Evolutionary conservation across 345 rosid genomes (phyloP), one percentile per base, ranked within the genome.

Genomic region (Gossypium rotundifolium): DNA sequence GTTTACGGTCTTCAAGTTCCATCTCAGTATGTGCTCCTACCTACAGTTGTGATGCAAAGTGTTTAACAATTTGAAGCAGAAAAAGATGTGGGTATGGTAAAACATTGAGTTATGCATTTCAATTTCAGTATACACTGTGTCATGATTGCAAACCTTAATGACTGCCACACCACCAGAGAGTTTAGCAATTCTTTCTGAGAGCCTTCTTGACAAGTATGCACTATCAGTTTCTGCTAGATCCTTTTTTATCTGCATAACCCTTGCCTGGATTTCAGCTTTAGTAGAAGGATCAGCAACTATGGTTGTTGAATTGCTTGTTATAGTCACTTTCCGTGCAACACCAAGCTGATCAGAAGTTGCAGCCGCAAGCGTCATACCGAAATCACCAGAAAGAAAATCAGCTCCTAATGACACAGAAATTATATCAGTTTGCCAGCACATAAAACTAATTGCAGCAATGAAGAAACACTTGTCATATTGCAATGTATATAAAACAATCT

Each of bases 331-430:
- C 71, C 83, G 81, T 74, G 90, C 94, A 83, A 89, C 76, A 44
- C 97, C 98, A 61, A 94, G 93, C 84, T 94, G 95, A 86, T 94
- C 98, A n/a, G 96, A 90, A 78, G 97, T 94, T 77, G 83, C 85
- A 33, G 79, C 85, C 53, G 51, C 71, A 38, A 92, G 90, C 22
- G 75, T 62, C 79, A 87, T 77, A 73, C 94, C 96, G 77, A 94
- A 67, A 60, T 94, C 98, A 72, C 93, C 92, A 22, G 85, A 82
- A 29, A 92, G 84, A 81, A 87, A 94, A 84, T 92, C 98, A 77
- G 95, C 97, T 77, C 97, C 97, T 94, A 84, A 75, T 14, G 44
- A 65, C 38, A 48, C 61, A 68, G 16, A 70, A 59, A 83, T 65
- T 51, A 73, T 29, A 55, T 75, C 23, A 73, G 45, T 8, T 73